phyloP scores from a whole-genome alignment of 768 basidiomycete genomes.

The Suillus subluteus region DNA sequence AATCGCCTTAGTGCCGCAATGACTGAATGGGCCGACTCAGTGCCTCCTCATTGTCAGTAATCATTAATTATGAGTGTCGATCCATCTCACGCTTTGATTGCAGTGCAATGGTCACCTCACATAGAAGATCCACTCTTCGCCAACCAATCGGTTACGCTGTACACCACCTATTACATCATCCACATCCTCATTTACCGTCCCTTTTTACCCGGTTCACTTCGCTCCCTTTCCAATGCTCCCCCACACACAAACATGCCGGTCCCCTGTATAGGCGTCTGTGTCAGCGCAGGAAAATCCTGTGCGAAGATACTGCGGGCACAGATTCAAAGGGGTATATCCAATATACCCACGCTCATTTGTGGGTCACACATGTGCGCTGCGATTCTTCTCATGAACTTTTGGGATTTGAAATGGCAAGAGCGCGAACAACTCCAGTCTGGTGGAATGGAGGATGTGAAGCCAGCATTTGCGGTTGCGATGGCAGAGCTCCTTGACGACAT shows the following conservation, averaged over 20 bases:
- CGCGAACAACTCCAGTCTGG: slow-evolving; percentile 32
- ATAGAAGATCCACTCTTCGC: slow-evolving; percentile 51
- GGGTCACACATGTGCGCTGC: slow-evolving; percentile 54
- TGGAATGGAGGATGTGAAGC: slow-evolving; percentile 32
- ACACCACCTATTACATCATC: slow-evolving; percentile 60
- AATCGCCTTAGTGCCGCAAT: slow-evolving; percentile 70
- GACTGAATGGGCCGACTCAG: slow-evolving; percentile 69
- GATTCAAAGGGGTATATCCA: slow-evolving; percentile 46
- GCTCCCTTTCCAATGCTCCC: slow-evolving; percentile 24
- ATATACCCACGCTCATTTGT: slow-evolving; percentile 47
- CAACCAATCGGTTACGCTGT: slow-evolving; percentile 59
- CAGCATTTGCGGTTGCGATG: slow-evolving; percentile 32
- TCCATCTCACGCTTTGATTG: slow-evolving; percentile 9
- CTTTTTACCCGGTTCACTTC: slow-evolving; percentile 53
- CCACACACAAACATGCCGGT: slow-evolving; percentile 39
- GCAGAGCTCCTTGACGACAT: slow-evolving; percentile 34
- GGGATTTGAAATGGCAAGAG: slow-evolving; percentile 57
- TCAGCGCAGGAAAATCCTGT: slow-evolving; percentile 62
- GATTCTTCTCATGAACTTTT: slow-evolving; percentile 57
- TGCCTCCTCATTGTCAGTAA: slow-evolving; percentile 68
- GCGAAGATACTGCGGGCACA: slow-evolving; percentile 61
- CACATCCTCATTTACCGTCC: slow-evolving; percentile 74
- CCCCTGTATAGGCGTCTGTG: slow-evolving; percentile 61
- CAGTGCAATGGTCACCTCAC: slow-evolving; percentile 64
- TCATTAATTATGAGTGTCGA: background rate